Conservation (phyloP, 371 early-diverging fungal species). For the Apophysomyces ossiformis region DNA sequence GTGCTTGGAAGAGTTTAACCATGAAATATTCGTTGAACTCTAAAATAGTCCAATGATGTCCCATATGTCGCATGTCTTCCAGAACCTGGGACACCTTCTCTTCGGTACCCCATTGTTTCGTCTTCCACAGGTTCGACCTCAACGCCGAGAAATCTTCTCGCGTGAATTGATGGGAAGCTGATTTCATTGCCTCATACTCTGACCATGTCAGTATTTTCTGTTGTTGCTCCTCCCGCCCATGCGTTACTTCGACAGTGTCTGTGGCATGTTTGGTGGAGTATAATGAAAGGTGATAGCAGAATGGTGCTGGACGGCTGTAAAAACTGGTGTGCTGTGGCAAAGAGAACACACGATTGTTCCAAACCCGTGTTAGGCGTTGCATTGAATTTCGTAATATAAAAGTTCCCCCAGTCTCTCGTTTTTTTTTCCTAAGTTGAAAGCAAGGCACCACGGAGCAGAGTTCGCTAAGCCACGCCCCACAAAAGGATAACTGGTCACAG, state of each 20-base stretch:
- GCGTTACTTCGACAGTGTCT: neutral
- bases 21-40: slow-evolving; percentile 54
- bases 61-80: slow-evolving; percentile 39
- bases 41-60: slow-evolving; percentile 33
- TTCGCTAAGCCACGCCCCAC: too few relatives aligned
- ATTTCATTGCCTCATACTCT: neutral
- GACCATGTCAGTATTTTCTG: neutral
- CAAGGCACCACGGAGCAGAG: too few relatives aligned
- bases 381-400: neutral
- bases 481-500: too few relatives aligned
- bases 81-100: slow-evolving; percentile 38
- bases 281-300: neutral
- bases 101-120: slow-evolving; percentile 40
- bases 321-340: neutral
- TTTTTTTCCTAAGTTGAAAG: too few relatives aligned
- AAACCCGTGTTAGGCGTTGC: slow-evolving; percentile 2
- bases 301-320: neutral
- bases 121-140: slow-evolving; percentile 36
- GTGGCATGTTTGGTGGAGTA: neutral
- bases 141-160: slow-evolving; percentile 39
- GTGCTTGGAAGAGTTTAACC: slow-evolving; percentile 40
- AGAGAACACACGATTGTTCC: neutral
- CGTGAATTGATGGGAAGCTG: slow-evolving; percentile 1
- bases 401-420: neutral
- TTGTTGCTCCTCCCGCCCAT: neutral